Base-by-base conservation (phyloP, 306 rosid genomes). In the Cucumis melo region DNA sequence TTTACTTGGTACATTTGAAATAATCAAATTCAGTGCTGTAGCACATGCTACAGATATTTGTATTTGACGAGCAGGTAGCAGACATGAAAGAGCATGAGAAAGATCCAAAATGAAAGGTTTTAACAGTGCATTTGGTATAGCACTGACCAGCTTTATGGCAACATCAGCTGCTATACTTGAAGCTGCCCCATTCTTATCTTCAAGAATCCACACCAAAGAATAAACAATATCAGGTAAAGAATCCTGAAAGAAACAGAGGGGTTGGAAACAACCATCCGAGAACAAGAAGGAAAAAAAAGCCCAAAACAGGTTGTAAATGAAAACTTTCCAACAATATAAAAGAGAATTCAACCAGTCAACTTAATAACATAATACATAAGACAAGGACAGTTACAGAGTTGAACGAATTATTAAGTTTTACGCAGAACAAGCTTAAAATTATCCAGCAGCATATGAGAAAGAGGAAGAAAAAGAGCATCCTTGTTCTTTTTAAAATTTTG, bases 141-240 rank as follows among this genome's bases (percentile, higher is more conserved):
- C 55, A 54, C 79, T 76, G 68, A 88, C 84, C 78, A 91, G 78
- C 86, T 91, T 91, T 74, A 84, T 79, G 2, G 89, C 80, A 53
- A 85, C 88, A 68, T 88, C 83, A 20, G 88, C 83, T 38, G 97
- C 89, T 82, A 84, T 83, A 77, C 77, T 78, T 81, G 87, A 83
- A 21, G 84, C 70, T 20, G 83, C 60, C 39, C 58, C 84, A 78
- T 77, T 90, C 81, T 80, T 83, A 79, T 83, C 78, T 82, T 84
- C 82, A 83, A 93, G 97, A 80, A 88, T 93, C 89, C 92, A 91
- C 29, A 82, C 80, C 79, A 93, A 83, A 78, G 98, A 92, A 59
- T 82, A 87, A 73, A 91, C 77, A 64, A 85, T 77, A 82, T 89
- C 94, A 19, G 80, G 78, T 71, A 85, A 78, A 50, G 97, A 85